Conservation (phyloP, 176 grass and related monocot species). For the Secale cereale region DNA sequence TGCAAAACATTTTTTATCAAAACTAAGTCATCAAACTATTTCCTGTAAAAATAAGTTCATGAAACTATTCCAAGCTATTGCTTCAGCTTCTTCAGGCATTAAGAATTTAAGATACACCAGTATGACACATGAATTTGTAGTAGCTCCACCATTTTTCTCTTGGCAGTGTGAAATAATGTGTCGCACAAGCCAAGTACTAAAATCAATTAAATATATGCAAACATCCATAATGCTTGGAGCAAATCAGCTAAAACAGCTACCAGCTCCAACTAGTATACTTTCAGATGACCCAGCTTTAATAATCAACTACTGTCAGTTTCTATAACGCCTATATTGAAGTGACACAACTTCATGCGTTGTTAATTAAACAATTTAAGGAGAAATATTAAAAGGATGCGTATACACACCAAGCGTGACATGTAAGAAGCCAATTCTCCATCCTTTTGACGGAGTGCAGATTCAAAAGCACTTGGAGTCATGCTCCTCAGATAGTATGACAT, state of each 20-base stretch:
- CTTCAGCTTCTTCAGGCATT: background rate
- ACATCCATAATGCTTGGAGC: background rate
- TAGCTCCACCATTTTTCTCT: background rate
- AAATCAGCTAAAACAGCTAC: constrained; percentile 6
- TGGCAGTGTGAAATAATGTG: background rate
- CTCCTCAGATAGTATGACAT: constrained; percentile 93
- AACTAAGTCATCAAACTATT: background rate
- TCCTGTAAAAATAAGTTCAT: no score
- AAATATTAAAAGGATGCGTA: constrained; percentile 25
- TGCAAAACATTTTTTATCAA: background rate
- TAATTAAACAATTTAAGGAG: background rate
- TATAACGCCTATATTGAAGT: constrained; percentile 13
- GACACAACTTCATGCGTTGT: background rate
- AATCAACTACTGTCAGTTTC: background rate
- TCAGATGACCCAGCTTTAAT: background rate
- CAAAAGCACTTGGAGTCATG: constrained; percentile 99
- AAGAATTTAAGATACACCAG: background rate
- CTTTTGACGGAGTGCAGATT: constrained; percentile 90
- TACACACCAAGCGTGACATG: constrained; percentile 90
- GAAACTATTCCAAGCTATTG: background rate
- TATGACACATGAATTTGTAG: background rate
- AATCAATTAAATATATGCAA: background rate
- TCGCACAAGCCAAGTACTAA: background rate
- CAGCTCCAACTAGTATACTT: background rate
- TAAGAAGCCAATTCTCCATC: constrained; percentile 97